phyloP scores from a whole-genome alignment of 129 eudicot species.

The Mikania micrantha region DNA sequence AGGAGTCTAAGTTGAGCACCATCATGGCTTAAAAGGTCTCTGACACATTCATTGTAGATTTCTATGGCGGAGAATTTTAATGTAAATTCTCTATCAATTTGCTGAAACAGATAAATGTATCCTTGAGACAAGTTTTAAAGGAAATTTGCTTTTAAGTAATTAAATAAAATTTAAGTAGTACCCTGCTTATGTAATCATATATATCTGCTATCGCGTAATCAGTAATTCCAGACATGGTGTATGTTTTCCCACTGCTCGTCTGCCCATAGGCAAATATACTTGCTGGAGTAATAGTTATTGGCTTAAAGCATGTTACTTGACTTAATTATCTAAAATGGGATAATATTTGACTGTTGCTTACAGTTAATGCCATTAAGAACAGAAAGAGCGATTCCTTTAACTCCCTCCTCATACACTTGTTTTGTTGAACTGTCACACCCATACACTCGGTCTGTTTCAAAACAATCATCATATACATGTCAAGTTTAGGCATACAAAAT shows the following conservation, averaged over 20 bases:
- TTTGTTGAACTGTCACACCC: constrained; percentile 47
- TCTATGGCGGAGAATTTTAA: constrained; percentile 87
- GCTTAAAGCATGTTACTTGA: constrained; percentile 1
- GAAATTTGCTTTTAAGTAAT: not conserved
- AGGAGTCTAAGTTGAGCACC: constrained; percentile 70
- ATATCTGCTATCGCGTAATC: constrained; percentile 60
- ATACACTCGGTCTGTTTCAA: constrained; percentile 51
- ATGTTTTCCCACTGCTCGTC: constrained; percentile 97
- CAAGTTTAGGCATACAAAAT: not conserved
- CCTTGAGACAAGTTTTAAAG: not conserved
- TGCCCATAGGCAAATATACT: constrained; percentile 94
- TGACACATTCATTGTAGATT: constrained; percentile 83
- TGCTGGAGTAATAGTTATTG: constrained; percentile 42
- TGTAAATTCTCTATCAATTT: constrained; percentile 52
- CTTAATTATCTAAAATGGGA: not conserved
- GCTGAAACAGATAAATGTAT: constrained; percentile 31
- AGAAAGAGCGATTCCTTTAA: constrained; percentile 38
- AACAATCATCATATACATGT: not conserved
- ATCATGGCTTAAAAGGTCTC: constrained; percentile 63
- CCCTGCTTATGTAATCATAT: constrained; percentile 57
- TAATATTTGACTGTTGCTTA: not conserved
- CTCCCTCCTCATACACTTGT: constrained; percentile 69
- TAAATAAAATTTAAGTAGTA: too few species aligned
- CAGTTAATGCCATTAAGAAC: constrained; percentile 39
- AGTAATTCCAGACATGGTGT: constrained; percentile 86